Conservation (phyloP, 192 early-diverging fungal species). For the Umbelopsis vinacea region DNA sequence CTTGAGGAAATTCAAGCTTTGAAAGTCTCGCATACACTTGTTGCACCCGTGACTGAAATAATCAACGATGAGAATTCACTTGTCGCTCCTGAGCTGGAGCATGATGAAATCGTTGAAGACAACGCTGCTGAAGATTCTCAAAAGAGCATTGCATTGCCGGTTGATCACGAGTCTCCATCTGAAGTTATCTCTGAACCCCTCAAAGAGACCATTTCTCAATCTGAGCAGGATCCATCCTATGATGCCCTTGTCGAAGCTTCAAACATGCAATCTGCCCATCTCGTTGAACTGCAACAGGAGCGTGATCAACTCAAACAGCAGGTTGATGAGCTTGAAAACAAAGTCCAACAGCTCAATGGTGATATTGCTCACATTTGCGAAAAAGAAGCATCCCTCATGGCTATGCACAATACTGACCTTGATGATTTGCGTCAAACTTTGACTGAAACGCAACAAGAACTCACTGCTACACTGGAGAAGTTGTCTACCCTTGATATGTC, state of each 20-base stretch:
- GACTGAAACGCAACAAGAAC: neutral
- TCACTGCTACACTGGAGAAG: neutral
- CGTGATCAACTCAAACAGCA: neutral
- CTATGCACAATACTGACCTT: neutral
- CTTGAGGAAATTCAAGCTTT: neutral
- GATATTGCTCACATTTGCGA: slow-evolving; percentile 1
- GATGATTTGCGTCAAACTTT: neutral
- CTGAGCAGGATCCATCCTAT: too few species aligned
- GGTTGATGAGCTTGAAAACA: neutral
- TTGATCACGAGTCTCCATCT: too few species aligned
- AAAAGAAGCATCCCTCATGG: neutral
- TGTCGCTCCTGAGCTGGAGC: neutral
- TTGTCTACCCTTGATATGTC: neutral
- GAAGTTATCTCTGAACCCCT: too few species aligned
- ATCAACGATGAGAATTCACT: neutral
- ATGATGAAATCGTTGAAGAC: neutral
- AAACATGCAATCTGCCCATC: neutral
- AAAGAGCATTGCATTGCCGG: too few species aligned
- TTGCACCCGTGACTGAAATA: neutral
- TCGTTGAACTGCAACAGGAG: neutral
- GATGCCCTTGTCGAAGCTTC: too few species aligned
- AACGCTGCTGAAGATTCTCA: neutral
- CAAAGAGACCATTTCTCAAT: too few species aligned
- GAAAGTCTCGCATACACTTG: neutral
- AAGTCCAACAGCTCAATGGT: neutral